phyloP scores from a whole-genome alignment of 805 yeast species.

The Candida sonorensis region DNA sequence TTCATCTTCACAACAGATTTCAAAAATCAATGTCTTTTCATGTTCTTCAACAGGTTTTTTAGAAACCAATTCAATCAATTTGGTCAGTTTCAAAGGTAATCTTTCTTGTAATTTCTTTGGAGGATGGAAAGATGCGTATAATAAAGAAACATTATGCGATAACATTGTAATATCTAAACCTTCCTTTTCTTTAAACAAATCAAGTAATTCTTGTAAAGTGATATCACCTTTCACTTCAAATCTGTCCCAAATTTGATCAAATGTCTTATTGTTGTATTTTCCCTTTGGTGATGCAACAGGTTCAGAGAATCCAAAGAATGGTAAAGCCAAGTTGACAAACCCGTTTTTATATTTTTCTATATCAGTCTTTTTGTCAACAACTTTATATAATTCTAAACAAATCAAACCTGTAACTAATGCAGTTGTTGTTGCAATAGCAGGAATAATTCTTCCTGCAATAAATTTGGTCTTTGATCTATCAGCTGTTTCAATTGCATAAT shows the following conservation, averaged over 20 bases:
- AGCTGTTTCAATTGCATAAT: constrained; percentile 82
- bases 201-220: constrained; percentile 66
- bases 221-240: constrained; percentile 75
- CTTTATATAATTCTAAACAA: constrained; percentile 86
- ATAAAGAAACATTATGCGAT: constrained; percentile 80
- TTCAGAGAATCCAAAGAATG: constrained; percentile 95
- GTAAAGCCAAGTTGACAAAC: constrained; percentile 83
- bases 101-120: constrained; percentile 84
- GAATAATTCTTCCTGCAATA: constrained; percentile 97
- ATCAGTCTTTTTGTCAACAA: constrained; percentile 65
- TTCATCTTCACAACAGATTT: constrained; percentile 86
- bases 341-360: constrained; percentile 91
- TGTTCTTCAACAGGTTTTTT: constrained; percentile 74
- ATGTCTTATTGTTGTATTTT: constrained; percentile 67
- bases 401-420: constrained; percentile 94
- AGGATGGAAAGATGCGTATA: constrained; percentile 92
- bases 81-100: constrained; percentile 56
- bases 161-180: constrained; percentile 87
- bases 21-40: constrained; percentile 74
- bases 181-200: constrained; percentile 71
- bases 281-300: constrained; percentile 84
- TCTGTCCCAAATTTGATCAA: constrained; percentile 94
- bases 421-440: constrained; percentile 99
- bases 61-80: constrained; percentile 76
- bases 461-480: constrained; percentile 89